A percentile compares a stretch with the other conserved stretches of the same genome.
phyloP scores from a whole-genome alignment of 78 protist species.

The slime mould (Dictyostelium discoideum) region dicty_2.7 NC_007089.4:2454001-2454500 shows the following conservation, averaged over 20 bases:
- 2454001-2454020: background rate
- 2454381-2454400: slow-evolving; percentile 26
- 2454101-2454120: slow-evolving; percentile 31
- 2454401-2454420: background rate
- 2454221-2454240: background rate
- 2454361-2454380: slow-evolving; percentile 59
- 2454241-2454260: slow-evolving; percentile 35
- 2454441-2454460: background rate
- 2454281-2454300: background rate
- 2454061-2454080: background rate
- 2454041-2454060: background rate
- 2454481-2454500: slow-evolving; percentile 11
- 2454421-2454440: slow-evolving; percentile 22
- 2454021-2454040: slow-evolving; percentile 2
- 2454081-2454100: background rate
- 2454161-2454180: background rate
- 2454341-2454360: slow-evolving; percentile 20
- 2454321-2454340: slow-evolving; percentile 13
- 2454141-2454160: background rate
- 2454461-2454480: slow-evolving; percentile 15
- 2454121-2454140: slow-evolving; percentile 27
- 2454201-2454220: background rate
- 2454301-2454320: slow-evolving; percentile 32
- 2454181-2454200: background rate
- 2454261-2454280: slow-evolving; percentile 28